Evolutionary conservation across 2,329 filamentous ascomycete genomes (phyloP), one percentile per base, ranked within the genome.

Genomic region (Shiraia bambusicola): DNA sequence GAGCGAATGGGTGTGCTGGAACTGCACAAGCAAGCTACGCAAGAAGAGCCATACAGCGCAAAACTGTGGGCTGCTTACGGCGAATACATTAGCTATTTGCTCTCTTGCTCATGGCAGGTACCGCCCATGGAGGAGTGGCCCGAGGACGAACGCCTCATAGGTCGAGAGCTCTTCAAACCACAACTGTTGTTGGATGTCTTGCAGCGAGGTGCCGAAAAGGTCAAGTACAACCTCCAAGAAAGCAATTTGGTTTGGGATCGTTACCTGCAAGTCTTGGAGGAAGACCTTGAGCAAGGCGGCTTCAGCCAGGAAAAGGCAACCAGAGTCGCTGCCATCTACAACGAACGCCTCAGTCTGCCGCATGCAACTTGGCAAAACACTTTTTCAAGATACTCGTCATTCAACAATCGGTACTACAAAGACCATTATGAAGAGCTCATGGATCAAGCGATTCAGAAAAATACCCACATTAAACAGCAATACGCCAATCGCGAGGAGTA

Each of bases 161-260:
- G 83, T 36, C 79, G 80, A 54, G 84, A 90, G 50, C 71, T 88
- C 28, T 92, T 93, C 66, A 81, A 81, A 6, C 79, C 85, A 49
- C 80, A 84, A 25, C 70, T 79, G 33, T 80, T 87, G 32, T 70
- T 88, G 39, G 79, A 81, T 39, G 76, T 88, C 1, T 88, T 88
- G 78, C 80, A 84, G 61, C 78, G 87, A 57, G 88, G 81, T 26
- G 83, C 87, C 53, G 78, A 84, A 47, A 80, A 82, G 29, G 87
- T 87, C 38, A 81, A 84, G 61, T 88, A 84, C 67, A 84, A 87
- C 47, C 73, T 93, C 43, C 80, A 80, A 60, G 86, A 90, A 64
- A 92, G 88, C 60, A 84, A 90, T 61, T 69, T 82, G 42, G 77
- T 93, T 9, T 94, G 88, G 88, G 81, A 91, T 61, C 82, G 84